These are phyloP conservation scores for Citrus trifoliata DNA, from an alignment of 345 rosid species.

Conservation along the genomic window DNA sequence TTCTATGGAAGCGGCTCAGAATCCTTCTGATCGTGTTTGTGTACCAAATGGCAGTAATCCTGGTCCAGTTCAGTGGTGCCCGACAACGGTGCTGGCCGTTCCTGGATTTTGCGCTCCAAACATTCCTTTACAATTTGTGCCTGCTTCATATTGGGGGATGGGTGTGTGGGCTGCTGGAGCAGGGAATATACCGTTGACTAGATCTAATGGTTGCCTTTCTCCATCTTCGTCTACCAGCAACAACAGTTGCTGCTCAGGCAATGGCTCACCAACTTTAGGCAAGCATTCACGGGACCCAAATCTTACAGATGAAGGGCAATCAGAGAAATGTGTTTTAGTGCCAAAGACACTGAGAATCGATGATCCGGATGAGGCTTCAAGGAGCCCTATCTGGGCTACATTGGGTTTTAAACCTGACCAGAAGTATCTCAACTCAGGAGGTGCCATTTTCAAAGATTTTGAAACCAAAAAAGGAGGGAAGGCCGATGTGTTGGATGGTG, in stretches of 20 bases:
- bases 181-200: slow-evolving; percentile 27
- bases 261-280: slow-evolving; percentile 54
- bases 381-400: slow-evolving; percentile 45
- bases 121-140: slow-evolving; percentile 52
- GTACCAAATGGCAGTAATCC: slow-evolving; percentile 19
- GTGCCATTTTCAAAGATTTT: slow-evolving; percentile 31
- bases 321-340: slow-evolving; percentile 40
- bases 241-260: slow-evolving; percentile 39
- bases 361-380: slow-evolving; percentile 42
- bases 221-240: slow-evolving; percentile 46
- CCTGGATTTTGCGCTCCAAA: slow-evolving; percentile 46
- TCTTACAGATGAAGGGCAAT: slow-evolving; percentile 33
- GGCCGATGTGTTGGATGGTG: slow-evolving; percentile 23
- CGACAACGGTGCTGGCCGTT: slow-evolving; percentile 40
- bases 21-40: slow-evolving; percentile 28
- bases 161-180: slow-evolving; percentile 39
- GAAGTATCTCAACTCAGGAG: slow-evolving; percentile 27
- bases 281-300: slow-evolving; percentile 63
- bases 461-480: slow-evolving; percentile 30
- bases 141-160: slow-evolving; percentile 55
- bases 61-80: slow-evolving; percentile 46
- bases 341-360: slow-evolving; percentile 54
- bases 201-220: slow-evolving; percentile 36
- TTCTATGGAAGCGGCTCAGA: slow-evolving; percentile 24
- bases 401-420: slow-evolving; percentile 34